Conservation (phyloP, 2,329 filamentous ascomycete species). For the Cordyceps militaris region DNA sequence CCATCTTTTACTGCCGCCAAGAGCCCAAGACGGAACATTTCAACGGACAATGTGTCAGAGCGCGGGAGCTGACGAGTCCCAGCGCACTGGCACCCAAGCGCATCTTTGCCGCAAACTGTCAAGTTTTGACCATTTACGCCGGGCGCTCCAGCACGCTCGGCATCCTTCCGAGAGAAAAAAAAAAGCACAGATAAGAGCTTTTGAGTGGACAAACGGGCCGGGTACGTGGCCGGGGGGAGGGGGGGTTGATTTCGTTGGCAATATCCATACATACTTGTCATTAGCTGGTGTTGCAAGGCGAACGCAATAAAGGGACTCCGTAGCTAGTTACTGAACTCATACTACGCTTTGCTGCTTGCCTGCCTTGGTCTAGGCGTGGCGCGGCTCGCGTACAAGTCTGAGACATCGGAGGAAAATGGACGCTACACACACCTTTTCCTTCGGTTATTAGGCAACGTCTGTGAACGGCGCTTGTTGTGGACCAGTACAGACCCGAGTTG, state of each 20-base stretch:
- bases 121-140: neutral
- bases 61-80: too few relatives aligned
- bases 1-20: too few relatives aligned
- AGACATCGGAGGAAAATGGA: conserved; percentile 4
- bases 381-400: neutral
- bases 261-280: too few relatives aligned
- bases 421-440: conserved; percentile 1
- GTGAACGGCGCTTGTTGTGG: neutral
- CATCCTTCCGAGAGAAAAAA: neutral
- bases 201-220: neutral
- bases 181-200: neutral
- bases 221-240: neutral
- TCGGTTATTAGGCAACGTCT: neutral
- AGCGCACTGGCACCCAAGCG: neutral
- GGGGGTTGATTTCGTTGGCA: neutral
- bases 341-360: too few relatives aligned
- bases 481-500: neutral
- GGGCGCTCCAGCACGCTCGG: neutral
- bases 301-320: neutral
- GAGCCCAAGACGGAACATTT: neutral
- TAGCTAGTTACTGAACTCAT: too few relatives aligned
- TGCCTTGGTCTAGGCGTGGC: neutral
- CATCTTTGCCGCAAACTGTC: neutral
- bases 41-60: neutral
- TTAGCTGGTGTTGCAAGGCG: too few relatives aligned